Evolutionary conservation across 1,139 yeast genomes (phyloP).

Genomic region (Yamadazyma epiphylla): DNA sequence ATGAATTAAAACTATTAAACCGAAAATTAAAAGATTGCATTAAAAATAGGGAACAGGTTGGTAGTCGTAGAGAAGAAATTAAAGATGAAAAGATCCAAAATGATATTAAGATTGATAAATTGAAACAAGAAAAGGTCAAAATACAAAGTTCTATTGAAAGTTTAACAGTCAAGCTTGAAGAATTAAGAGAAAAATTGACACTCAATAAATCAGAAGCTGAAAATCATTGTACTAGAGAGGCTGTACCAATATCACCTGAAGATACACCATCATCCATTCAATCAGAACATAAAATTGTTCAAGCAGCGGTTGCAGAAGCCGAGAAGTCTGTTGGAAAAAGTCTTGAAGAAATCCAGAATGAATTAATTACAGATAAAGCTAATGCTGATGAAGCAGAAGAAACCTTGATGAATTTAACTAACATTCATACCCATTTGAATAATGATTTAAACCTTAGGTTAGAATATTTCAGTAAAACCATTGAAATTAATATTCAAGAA

Average conservation of each 20-base stretch:
- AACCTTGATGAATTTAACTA: constrained; percentile 19
- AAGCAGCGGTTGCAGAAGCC: constrained; percentile 32
- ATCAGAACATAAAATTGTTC: constrained; percentile 28
- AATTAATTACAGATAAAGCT: constrained; percentile 21
- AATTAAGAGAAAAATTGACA: constrained; percentile 14
- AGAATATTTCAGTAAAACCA: constrained; percentile 47
- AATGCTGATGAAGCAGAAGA: constrained; percentile 27
- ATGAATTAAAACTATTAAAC: constrained; percentile 2
- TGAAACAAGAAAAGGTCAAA: neutral
- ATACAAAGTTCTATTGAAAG: constrained; percentile 7
- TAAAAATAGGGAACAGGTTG: too few relatives aligned
- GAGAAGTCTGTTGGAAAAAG: constrained; percentile 33
- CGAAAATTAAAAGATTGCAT: constrained; percentile 6
- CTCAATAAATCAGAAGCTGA: constrained; percentile 26
- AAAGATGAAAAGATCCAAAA: constrained; percentile 3
- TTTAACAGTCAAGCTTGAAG: constrained; percentile 8
- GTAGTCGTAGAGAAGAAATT: constrained; percentile 10
- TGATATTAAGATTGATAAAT: constrained; percentile 2
- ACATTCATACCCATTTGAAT: constrained; percentile 21
- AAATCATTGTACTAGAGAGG: constrained; percentile 26
- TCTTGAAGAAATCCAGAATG: constrained; percentile 35
- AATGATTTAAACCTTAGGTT: constrained; percentile 45
- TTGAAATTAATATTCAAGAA: constrained; percentile 26
- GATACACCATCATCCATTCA: constrained; percentile 38
- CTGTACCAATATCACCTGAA: constrained; percentile 20